Evolutionary conservation across 352 stramenopile genomes (phyloP).

Genomic region (Globisporangium recalcitrans): DNA sequence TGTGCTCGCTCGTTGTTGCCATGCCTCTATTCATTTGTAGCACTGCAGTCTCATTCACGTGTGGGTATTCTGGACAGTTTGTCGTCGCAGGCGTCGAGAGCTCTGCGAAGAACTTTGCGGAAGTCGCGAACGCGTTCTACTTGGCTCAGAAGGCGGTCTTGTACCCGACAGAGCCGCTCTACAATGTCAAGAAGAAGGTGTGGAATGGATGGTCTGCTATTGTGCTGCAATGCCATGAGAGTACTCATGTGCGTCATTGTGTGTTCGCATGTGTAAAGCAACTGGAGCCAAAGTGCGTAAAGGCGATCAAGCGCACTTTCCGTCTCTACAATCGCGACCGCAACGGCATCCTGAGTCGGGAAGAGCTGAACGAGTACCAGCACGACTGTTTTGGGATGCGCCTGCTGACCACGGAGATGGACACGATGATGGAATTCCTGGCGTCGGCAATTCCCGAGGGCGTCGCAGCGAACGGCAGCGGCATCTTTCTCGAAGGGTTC

Average conservation of each 20-base stretch:
- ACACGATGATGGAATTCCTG: slow-evolving; percentile 84
- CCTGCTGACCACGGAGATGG: slow-evolving; percentile 74
- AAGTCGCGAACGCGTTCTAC: slow-evolving; percentile 86
- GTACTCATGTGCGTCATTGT: not conserved
- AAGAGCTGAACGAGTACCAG: slow-evolving; percentile 88
- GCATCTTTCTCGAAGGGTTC: slow-evolving; percentile 75
- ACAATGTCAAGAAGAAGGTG: slow-evolving; percentile 82
- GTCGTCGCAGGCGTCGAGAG: slow-evolving; percentile 80
- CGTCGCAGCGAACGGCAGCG: slow-evolving; percentile 58
- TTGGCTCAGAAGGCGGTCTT: slow-evolving; percentile 86
- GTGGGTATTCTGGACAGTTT: slow-evolving; percentile 33
- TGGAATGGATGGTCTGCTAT: not conserved
- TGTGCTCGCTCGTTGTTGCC: not conserved
- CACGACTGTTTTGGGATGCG: slow-evolving; percentile 84
- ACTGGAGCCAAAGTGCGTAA: slow-evolving; percentile 76
- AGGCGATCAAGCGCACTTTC: slow-evolving; percentile 86
- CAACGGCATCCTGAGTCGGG: slow-evolving; percentile 72
- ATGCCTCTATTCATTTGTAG: slow-evolving; percentile 1
- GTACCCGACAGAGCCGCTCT: slow-evolving; percentile 85
- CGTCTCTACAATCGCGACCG: slow-evolving; percentile 81
- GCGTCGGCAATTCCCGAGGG: slow-evolving; percentile 55
- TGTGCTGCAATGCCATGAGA: not conserved
- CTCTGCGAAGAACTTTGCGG: slow-evolving; percentile 85
- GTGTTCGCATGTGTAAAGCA: slow-evolving; percentile 25
- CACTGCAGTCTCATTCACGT: not conserved